Conservation (phyloP, 805 yeast species). For the Saccharomycopsis amapae region DNA sequence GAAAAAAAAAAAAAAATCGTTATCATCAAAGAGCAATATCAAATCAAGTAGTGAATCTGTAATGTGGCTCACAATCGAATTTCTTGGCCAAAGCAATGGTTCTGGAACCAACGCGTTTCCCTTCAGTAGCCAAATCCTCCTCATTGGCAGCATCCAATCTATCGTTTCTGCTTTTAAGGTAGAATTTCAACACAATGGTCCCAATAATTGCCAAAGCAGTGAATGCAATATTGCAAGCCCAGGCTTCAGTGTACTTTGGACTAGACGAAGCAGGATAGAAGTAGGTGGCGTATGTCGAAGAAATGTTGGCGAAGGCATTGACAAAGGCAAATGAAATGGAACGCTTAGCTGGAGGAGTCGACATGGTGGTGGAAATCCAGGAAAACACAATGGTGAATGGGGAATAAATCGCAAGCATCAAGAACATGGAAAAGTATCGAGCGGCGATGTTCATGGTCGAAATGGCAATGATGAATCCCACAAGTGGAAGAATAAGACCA, state of each 20-base stretch:
- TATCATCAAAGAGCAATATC: too few species aligned
- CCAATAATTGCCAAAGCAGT: conserved; percentile 34
- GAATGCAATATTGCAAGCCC: conserved; percentile 43
- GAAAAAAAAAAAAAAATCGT: too few species aligned
- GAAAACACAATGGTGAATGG: conserved; percentile 45
- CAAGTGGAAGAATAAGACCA: conserved; percentile 37
- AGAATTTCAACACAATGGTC: conserved; percentile 34
- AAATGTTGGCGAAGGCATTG: conserved; percentile 49
- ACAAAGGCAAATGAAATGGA: conserved; percentile 51
- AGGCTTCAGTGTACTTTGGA: conserved; percentile 43
- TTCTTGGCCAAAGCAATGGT: conserved; percentile 8
- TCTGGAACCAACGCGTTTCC: conserved; percentile 11
- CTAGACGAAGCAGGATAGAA: conserved; percentile 38
- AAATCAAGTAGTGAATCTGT: conserved; percentile 6
- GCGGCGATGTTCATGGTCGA: conserved; percentile 49
- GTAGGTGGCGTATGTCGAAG: conserved; percentile 51
- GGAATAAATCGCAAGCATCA: conserved; percentile 49
- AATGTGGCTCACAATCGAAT: conserved; percentile 15
- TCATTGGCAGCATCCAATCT: conserved; percentile 15
- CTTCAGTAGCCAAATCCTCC: conserved; percentile 17
- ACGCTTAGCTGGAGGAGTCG: conserved; percentile 53
- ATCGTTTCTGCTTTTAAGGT: conserved; percentile 27
- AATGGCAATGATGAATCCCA: conserved; percentile 42
- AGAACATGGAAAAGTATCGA: conserved; percentile 52
- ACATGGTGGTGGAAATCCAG: conserved; percentile 50